phyloP scores from a whole-genome alignment of 257 asterid genomes.

The Capsicum chinense region DNA sequence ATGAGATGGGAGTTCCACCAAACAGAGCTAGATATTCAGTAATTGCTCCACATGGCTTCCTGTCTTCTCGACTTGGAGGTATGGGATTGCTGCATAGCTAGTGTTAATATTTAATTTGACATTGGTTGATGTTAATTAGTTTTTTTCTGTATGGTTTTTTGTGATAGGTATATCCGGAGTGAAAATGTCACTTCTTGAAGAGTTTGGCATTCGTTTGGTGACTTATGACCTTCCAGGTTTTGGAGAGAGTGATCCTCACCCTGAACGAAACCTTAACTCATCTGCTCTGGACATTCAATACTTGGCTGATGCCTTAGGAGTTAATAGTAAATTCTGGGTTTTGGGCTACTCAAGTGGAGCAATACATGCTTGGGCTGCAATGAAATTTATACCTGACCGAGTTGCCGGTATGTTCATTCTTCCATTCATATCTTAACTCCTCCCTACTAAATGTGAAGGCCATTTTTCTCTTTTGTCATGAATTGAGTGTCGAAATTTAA shows the following conservation, averaged over 20 bases:
- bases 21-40: slow-evolving; percentile 67
- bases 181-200: slow-evolving; percentile 60
- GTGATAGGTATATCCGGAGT: slow-evolving; percentile 70
- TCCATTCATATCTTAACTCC: neutral
- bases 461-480: neutral
- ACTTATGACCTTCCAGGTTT: slow-evolving; percentile 92
- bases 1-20: slow-evolving; percentile 69
- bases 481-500: neutral
- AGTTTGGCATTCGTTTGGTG: slow-evolving; percentile 77
- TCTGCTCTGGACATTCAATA: slow-evolving; percentile 77
- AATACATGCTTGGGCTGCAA: slow-evolving; percentile 89
- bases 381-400: slow-evolving; percentile 65
- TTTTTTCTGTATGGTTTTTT: slow-evolving; percentile 24
- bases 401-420: slow-evolving; percentile 62
- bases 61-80: slow-evolving; percentile 87
- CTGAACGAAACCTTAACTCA: slow-evolving; percentile 63
- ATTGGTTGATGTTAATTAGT: neutral
- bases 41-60: slow-evolving; percentile 65
- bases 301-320: slow-evolving; percentile 62
- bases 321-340: slow-evolving; percentile 80
- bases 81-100: slow-evolving; percentile 18
- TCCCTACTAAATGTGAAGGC: neutral
- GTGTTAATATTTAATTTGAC: neutral
- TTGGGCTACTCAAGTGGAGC: slow-evolving; percentile 79
- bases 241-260: slow-evolving; percentile 93